Evolutionary conservation across 2,329 filamentous ascomycete genomes (phyloP), one percentile per base, ranked within the genome.

Genomic region (Paracoccidioides brasiliensis): DNA sequence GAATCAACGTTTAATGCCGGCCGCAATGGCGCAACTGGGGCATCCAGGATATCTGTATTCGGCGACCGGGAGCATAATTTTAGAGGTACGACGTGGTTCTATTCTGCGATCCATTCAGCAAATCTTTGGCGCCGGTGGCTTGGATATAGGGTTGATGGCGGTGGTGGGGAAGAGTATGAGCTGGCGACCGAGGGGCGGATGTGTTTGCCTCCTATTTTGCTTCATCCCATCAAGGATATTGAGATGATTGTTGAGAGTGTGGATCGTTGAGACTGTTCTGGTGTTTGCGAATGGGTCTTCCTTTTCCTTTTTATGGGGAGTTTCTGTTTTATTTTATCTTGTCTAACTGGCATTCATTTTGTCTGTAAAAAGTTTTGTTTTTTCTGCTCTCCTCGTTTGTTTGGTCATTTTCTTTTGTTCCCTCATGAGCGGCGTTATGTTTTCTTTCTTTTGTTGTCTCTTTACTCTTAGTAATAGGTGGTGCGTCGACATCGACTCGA

Each of bases 21-120:
- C 22, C 78, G 79, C 38, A 86, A 88, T 66, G 86, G 86, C 12
- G 82, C 85, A 0, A 81, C 81, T 0, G 87, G 88, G n/a, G 88
- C 86, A 33, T 76, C 84, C 4, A 76, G 83, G 28, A 85, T 83
- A 2, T 84, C 83, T 10, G 78, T 91, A 15, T 91, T 88, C 66
- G 88, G 87, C 41, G 87, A 93, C 62, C 79, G 88, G 15, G 90
- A 96, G 72, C 88, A 93, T 70, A 95, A 96, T 69, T 85, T 96
- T 66, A 78, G 79, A 54, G 90, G 90, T 0, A 82, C 89, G 64
- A 89, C 84, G 22, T 97, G 90, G 90, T 96, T 93, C 70, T 96
- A 95, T 70, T 88, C 90, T 62, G 85, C 86, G 0, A 82, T 83
- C 1, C 95, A 95, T 66, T 83, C 87, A 5, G 80, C 83, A 2